Base-by-base conservation (phyloP, 345 rosid species). In the Jatropha curcas region DNA sequence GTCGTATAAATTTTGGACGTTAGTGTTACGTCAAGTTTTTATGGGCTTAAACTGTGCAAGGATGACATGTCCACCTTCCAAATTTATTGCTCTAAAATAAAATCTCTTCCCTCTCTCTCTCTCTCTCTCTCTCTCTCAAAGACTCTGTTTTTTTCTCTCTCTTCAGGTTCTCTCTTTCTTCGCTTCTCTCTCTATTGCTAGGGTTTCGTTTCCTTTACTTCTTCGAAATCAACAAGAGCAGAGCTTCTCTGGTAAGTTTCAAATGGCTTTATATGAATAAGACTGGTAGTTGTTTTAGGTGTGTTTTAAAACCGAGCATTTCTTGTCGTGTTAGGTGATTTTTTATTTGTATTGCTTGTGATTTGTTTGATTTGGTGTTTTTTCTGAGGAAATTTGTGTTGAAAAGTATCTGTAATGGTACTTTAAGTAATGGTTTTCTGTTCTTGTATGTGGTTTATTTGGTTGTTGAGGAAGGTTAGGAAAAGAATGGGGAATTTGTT, bases 1-100 rank as follows among this genome's bases (percentile, higher is more conserved):
- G 88, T 80, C 82, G 19, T 34, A 50, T 12, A 28, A 73, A 17
- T 61, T 48, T 72, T 67, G 61, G 79, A 80, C 86, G 88, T 87
- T 74, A 66, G 83, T 81, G 84, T 81, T 80, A 85, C 92, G 94
- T 86, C 89, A 79, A 78, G 78, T 74, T 65, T n/a, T 80, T 75
- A 53, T 67, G 55, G 73, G n/a, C 59, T 10, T 24, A 31, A 19
- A 22, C 35, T 0, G 28, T n/a, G 31, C 53, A 43, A 63, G 56
- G 24, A 24, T 72, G 76, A 72, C 73, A 65, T 60, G 77, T 76
- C 68, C 73, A 48, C 80, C 73, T 61, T 35, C 73, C 30, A 76
- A 37, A 72, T 71, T 71, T 31, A 76, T 46, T 67, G 39, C 67
- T 71, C 76, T 33, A 45, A 43, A 65, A 65, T 22, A 24, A 50